Conservation (phyloP, 805 yeast species). For the Scheffersomyces amazonensis region DNA sequence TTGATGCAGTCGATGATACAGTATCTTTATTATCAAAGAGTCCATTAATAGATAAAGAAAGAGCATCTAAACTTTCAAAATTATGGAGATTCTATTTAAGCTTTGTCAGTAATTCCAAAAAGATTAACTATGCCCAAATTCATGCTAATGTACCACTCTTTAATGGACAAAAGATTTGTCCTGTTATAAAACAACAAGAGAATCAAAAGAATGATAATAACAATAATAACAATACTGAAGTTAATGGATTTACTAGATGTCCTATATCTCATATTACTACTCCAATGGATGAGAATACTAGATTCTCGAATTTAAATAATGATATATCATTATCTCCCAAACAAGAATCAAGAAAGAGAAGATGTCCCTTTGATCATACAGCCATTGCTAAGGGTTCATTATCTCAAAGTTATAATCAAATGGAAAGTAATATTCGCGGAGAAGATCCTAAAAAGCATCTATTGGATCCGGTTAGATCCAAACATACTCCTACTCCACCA, state of each 20-base stretch:
- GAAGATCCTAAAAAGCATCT: not conserved
- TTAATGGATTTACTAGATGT: slow-evolving; percentile 12
- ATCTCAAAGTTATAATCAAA: slow-evolving; percentile 2
- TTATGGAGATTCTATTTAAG: slow-evolving; percentile 41
- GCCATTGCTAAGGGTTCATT: not conserved
- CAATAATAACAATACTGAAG: too few relatives aligned
- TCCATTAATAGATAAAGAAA: slow-evolving; percentile 11
- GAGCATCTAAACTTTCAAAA: slow-evolving; percentile 19
- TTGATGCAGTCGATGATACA: slow-evolving; percentile 9
- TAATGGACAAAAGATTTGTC: slow-evolving; percentile 8
- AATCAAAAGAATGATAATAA: not conserved
- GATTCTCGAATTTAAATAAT: not conserved
- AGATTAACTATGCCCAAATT: slow-evolving; percentile 29
- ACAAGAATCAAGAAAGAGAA: slow-evolving; percentile 12
- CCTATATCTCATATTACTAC: slow-evolving; percentile 24
- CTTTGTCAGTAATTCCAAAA: slow-evolving; percentile 28
- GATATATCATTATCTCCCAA: not conserved
- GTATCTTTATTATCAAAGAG: slow-evolving; percentile 9
- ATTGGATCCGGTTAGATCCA: slow-evolving; percentile 1
- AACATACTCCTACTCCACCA: slow-evolving; percentile 3
- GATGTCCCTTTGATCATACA: slow-evolving; percentile 32
- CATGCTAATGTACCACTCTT: slow-evolving; percentile 29
- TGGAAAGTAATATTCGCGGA: slow-evolving; percentile 19
- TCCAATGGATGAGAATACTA: slow-evolving; percentile 13
- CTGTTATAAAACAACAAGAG: slow-evolving; percentile 1